A percentile compares a stretch with the other conserved stretches of the same genome.
Evolutionary conservation across 305 asterid genomes (phyloP).

Genomic region (Solanum hybrid): DNA sequence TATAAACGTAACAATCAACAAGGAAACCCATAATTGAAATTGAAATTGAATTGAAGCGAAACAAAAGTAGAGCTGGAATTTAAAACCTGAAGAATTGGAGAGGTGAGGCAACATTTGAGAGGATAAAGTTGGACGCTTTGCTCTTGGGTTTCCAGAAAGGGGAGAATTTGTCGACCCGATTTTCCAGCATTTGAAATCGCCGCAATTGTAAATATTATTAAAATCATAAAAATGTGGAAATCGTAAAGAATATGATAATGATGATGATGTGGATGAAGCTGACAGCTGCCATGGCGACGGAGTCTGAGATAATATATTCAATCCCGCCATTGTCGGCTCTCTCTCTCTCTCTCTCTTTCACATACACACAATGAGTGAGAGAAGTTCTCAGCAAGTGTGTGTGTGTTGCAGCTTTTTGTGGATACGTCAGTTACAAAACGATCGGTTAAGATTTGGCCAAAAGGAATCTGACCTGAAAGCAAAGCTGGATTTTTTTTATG

Average conservation of each 20-base stretch:
- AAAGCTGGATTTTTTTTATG: neutral
- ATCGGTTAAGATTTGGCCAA: constrained; percentile 1
- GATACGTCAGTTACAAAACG: neutral
- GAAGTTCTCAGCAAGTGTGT: neutral
- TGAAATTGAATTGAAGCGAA: neutral
- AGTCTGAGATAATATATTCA: constrained; percentile 10
- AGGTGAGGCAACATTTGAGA: constrained; percentile 21
- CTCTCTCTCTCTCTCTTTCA: neutral
- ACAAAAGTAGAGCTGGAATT: neutral
- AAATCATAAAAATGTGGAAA: neutral
- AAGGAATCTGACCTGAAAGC: neutral
- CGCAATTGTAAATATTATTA: neutral
- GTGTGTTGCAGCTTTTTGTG: neutral
- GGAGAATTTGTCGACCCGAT: neutral
- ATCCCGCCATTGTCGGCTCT: constrained; percentile 11
- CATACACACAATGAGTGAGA: neutral
- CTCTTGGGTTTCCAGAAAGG: neutral
- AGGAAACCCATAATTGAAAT: too few species aligned
- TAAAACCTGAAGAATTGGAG: constrained; percentile 35
- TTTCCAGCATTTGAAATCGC: neutral
- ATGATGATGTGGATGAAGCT: neutral
- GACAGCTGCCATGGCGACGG: constrained; percentile 10
- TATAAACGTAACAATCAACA: too few species aligned
- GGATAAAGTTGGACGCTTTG: constrained; percentile 16
- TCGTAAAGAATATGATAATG: neutral